Conservation (phyloP, 106 monocot species). For the Posidonia australis region DNA sequence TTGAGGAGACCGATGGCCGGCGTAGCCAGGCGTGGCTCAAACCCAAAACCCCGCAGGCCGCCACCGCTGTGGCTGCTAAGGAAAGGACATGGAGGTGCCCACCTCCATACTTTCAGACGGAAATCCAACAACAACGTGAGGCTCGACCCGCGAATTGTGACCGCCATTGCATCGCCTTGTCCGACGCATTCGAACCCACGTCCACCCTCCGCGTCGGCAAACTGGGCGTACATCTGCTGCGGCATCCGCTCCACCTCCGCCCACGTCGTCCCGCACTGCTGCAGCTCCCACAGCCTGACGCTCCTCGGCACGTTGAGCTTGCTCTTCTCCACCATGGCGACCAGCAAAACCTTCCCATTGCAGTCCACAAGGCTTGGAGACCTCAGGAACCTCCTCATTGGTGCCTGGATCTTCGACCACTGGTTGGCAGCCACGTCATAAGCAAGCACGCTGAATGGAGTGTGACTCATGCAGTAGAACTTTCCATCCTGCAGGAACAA, state of each 20-base stretch:
- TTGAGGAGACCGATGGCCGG: conserved; percentile 65
- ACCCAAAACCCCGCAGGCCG: conserved; percentile 53
- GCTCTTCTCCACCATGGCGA: conserved; percentile 71
- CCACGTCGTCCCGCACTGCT: conserved; percentile 31
- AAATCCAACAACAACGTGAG: conserved; percentile 44
- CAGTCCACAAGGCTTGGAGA: conserved; percentile 42
- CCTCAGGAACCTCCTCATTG: conserved; percentile 83
- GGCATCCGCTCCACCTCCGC: conserved; percentile 76
- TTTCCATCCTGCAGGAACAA: conserved; percentile 14
- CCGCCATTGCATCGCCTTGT: conserved; percentile 33
- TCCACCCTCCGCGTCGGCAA: conserved; percentile 45
- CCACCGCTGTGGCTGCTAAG: neutral
- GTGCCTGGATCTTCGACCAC: conserved; percentile 75
- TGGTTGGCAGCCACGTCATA: conserved; percentile 37
- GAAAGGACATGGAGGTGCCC: conserved; percentile 69
- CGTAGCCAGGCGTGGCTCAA: conserved; percentile 68
- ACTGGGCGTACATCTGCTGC: conserved; percentile 30
- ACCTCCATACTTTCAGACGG: conserved; percentile 48
- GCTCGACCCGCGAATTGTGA: conserved; percentile 23
- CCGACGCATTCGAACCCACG: conserved; percentile 72
- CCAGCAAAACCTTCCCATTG: conserved; percentile 23
- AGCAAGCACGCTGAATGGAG: conserved; percentile 55
- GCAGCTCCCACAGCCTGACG: conserved; percentile 47
- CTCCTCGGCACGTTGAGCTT: conserved; percentile 54
- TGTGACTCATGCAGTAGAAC: conserved; percentile 85